Evolutionary conservation across 768 basidiomycete species (phyloP).

Genomic region (Tephrocybe sp.): DNA sequence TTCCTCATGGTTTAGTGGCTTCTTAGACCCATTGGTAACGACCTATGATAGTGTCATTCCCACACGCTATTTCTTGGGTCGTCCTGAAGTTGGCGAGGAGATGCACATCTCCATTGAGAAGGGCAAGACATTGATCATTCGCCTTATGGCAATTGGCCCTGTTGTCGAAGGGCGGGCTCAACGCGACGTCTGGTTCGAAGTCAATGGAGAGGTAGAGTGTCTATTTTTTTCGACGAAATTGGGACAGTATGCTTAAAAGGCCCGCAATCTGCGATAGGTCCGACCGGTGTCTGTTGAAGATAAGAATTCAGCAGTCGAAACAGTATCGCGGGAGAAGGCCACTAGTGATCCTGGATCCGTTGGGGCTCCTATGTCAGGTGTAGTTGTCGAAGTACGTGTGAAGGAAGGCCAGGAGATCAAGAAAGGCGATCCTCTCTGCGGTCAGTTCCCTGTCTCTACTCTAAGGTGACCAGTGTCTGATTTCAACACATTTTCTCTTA

Average conservation of each 20-base stretch:
- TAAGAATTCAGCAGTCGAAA: conserved; percentile 95
- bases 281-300: conserved; percentile 96
- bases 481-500: conserved; percentile 8
- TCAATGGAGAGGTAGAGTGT: conserved; percentile 81
- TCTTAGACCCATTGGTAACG: conserved; percentile 12
- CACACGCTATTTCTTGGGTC: conserved; percentile 95
- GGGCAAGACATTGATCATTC: conserved; percentile 96
- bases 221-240: conserved; percentile 4
- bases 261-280: conserved; percentile 47
- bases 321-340: conserved; percentile 92
- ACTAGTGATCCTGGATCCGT: conserved; percentile 94
- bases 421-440: conserved; percentile 95
- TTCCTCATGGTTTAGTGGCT: conserved; percentile 8
- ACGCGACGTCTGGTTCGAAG: conserved; percentile 98
- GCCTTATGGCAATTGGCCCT: conserved; percentile 92
- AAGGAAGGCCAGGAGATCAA: conserved; percentile 98
- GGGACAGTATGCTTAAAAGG: conserved; percentile 8
- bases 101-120: conserved; percentile 95
- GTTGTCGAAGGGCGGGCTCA: conserved; percentile 90
- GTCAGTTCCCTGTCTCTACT: conserved; percentile 43
- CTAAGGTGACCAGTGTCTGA: conserved; percentile 17
- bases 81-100: conserved; percentile 90
- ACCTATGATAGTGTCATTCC: conserved; percentile 73
- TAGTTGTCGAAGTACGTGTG: conserved; percentile 96
- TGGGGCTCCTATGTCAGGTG: conserved; percentile 96